Conservation (phyloP, 2,329 filamentous ascomycete genomes). For the Hymenoscyphus fraxineus region DNA sequence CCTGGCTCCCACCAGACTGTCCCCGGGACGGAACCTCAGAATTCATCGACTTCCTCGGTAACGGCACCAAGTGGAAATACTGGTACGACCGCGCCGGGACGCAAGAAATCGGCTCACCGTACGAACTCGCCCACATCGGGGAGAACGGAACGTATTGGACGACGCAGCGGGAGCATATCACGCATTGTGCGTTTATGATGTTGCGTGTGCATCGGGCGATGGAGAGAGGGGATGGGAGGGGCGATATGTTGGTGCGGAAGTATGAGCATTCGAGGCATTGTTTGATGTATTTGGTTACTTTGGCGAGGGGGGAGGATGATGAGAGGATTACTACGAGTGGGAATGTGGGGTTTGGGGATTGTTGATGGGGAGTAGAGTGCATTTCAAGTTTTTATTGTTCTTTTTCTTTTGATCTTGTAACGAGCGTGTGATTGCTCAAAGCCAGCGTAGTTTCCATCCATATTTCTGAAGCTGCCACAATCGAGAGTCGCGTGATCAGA, state of each 20-base stretch:
- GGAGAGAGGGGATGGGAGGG: not conserved
- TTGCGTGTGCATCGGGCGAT: not conserved
- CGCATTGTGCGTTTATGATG: conserved; percentile 1
- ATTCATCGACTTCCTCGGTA: not conserved
- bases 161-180: not conserved
- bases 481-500: not conserved
- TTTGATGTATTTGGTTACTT: not conserved
- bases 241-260: not conserved
- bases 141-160: not conserved
- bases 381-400: too few relatives aligned
- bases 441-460: not conserved
- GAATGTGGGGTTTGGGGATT: not conserved
- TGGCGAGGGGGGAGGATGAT: not conserved
- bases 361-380: not conserved
- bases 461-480: not conserved
- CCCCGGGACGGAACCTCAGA: not conserved
- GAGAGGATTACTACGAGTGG: not conserved
- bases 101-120: not conserved
- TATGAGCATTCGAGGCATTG: not conserved
- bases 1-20: not conserved
- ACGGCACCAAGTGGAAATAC: not conserved
- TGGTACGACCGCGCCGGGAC: not conserved
- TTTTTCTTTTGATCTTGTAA: too few relatives aligned
- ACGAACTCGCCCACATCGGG: not conserved
- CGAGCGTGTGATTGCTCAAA: not conserved